phyloP scores from a whole-genome alignment of 345 rosid genomes.

The Viola odorata region DNA sequence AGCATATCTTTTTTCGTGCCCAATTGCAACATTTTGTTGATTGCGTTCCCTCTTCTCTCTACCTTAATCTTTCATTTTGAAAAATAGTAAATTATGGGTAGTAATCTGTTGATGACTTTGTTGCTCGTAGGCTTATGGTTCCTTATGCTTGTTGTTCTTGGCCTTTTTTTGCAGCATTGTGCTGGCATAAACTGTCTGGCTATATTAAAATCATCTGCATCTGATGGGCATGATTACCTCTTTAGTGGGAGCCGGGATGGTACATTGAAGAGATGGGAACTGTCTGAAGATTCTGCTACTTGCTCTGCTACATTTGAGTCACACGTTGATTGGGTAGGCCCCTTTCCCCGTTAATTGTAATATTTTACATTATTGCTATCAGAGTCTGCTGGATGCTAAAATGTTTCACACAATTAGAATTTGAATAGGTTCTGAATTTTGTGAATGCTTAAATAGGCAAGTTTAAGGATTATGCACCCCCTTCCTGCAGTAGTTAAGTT shows the following conservation, averaged over 20 bases:
- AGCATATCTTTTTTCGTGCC: too few species aligned
- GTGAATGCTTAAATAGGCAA: too few species aligned
- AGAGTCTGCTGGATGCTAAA: too few species aligned
- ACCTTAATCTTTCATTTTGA: too few species aligned
- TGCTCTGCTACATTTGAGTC: slow-evolving; percentile 98
- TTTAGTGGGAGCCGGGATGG: slow-evolving; percentile 99
- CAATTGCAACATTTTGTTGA: too few species aligned
- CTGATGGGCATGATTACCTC: slow-evolving; percentile 51
- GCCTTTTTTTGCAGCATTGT: slow-evolving; percentile 70
- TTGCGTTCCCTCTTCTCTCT: too few species aligned
- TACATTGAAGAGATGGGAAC: slow-evolving; percentile 86
- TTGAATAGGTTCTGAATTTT: too few species aligned
- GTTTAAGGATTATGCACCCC: too few species aligned
- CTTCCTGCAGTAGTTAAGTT: too few species aligned
- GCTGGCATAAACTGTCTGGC: slow-evolving; percentile 92
- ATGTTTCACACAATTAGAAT: too few species aligned
- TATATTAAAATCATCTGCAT: slow-evolving; percentile 50
- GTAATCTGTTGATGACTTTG: not conserved
- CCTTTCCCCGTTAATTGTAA: slow-evolving; percentile 4
- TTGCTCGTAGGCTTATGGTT: not conserved
- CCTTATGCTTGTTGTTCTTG: slow-evolving; percentile 17
- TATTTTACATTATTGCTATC: slow-evolving; percentile 5
- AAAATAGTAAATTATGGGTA: too few species aligned
- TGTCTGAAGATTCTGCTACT: slow-evolving; percentile 58
- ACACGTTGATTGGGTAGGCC: slow-evolving; percentile 94